Evolutionary conservation across 352 stramenopile species (phyloP).

Genomic region (Phytopythium aichiense): DNA sequence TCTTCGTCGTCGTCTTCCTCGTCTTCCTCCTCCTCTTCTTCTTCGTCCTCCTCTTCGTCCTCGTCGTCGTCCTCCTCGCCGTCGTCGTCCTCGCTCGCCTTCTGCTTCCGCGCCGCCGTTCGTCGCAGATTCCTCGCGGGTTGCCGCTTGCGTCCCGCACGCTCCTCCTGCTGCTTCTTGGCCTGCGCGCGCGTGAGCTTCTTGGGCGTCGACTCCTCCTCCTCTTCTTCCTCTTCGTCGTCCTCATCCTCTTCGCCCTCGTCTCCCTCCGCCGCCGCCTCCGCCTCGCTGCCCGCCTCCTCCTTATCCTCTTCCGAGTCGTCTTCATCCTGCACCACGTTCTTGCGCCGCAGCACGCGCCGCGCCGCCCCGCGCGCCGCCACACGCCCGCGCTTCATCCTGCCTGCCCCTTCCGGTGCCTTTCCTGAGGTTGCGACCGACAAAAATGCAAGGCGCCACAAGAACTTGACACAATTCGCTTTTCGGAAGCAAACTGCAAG

Average conservation of each 20-base stretch:
- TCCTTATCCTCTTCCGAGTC: constrained; percentile 24
- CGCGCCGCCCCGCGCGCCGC: constrained; percentile 36
- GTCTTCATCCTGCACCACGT: constrained; percentile 65
- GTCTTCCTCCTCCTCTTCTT: constrained; percentile 19
- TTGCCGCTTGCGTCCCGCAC: constrained; percentile 28
- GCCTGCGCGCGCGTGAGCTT: constrained; percentile 33
- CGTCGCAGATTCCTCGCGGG: constrained; percentile 14
- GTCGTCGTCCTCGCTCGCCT: constrained; percentile 32
- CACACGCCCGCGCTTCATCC: constrained; percentile 58
- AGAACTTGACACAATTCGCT: too few relatives aligned
- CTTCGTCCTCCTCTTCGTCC: constrained; percentile 22
- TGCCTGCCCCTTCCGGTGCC: background rate
- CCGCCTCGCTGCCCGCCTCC: constrained; percentile 14
- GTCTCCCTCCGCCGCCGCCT: constrained; percentile 13
- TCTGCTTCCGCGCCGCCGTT: constrained; percentile 11
- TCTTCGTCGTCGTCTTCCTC: constrained; percentile 17
- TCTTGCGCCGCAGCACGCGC: constrained; percentile 64
- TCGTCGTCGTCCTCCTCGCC: constrained; percentile 43
- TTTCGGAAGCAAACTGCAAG: too few relatives aligned
- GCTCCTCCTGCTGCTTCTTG: constrained; percentile 24
- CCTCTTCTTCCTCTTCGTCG: constrained; percentile 25
- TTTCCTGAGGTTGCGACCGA: too few relatives aligned
- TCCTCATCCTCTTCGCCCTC: constrained; percentile 18
- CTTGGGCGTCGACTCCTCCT: constrained; percentile 21
- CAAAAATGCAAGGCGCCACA: too few relatives aligned